phyloP scores from a whole-genome alignment of 2,329 filamentous ascomycete genomes.

The Byssothecium circinans region DNA sequence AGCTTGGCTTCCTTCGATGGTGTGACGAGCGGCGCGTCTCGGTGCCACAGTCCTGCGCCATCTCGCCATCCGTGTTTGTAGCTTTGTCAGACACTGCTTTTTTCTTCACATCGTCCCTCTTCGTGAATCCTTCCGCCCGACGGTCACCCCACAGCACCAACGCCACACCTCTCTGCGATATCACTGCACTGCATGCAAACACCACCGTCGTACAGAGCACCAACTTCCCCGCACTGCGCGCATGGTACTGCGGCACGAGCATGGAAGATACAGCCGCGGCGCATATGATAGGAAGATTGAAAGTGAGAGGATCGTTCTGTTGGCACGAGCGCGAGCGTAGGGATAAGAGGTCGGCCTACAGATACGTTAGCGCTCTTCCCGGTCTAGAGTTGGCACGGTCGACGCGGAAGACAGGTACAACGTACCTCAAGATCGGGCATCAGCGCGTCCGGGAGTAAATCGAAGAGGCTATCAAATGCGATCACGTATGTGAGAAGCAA shows the following conservation, averaged over 20 bases:
- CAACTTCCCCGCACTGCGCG: not conserved
- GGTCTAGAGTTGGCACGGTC: too few relatives aligned
- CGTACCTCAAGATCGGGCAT: not conserved
- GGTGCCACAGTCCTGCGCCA: too few relatives aligned
- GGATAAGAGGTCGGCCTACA: not conserved
- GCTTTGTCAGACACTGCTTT: too few relatives aligned
- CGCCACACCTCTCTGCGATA: not conserved
- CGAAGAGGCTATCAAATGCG: not conserved
- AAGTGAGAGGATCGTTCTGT: not conserved
- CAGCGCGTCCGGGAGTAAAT: not conserved
- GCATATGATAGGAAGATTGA: not conserved
- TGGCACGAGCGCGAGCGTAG: not conserved
- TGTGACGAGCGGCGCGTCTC: too few relatives aligned
- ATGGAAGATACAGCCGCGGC: not conserved
- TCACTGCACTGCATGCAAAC: not conserved
- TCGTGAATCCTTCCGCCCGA: not conserved
- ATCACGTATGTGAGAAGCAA: not conserved
- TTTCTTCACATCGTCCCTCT: too few relatives aligned
- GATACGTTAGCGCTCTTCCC: not conserved
- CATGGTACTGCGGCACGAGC: not conserved
- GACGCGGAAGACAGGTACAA: too few relatives aligned
- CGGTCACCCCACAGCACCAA: not conserved
- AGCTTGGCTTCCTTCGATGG: too few relatives aligned
- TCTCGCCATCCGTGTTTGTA: too few relatives aligned
- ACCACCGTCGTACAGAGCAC: not conserved